Base-by-base conservation (phyloP, 345 rosid species). In the Kandelia obovata region DNA sequence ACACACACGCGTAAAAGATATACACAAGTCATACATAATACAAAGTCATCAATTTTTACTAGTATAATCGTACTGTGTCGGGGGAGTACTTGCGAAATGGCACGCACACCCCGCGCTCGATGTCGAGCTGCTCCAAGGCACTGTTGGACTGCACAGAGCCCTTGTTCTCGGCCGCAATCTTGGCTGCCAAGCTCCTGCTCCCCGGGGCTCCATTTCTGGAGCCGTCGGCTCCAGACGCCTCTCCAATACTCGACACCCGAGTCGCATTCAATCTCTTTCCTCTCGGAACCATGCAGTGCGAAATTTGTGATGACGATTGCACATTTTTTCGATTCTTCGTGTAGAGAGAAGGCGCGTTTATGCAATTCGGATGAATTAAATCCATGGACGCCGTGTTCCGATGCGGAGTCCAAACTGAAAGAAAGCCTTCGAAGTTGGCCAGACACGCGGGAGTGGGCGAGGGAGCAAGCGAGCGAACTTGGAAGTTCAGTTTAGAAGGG, bases 71-170 rank as follows among this genome's bases (percentile, higher is more conserved):
- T 91, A 94, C 98, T 53, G 88, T 88, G 78, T 89, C 94, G 52
- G 97, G 97, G 67, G 97, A 70, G 78, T 94, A 94, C 88, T 94
- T 94, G 87, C 98, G 88, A 82, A 94, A 94, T 1, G 98, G 97
- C 66, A 91, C 80, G 76, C 98, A 94, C 34, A 94, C 98, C 70
- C 98, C 97, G 73, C 98, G 90, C 75, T 94, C 98, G 75, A 94
- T 86, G 79, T 94, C 98, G 16, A 94, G 90, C 82, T 72, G 90
- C 57, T 94, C 97, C 87, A 94, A 60, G 62, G 97, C 97, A 49
- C 70, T 64, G 72, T 88, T 90, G 51, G 96, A 87, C 51, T 70
- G 13, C 26, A 34, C 61, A 58, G 60, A 13, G 7, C 55, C 62
- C 13, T 7, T 70, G 37, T 13, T 53, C 9, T 64, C 61, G 6